Evolutionary conservation across 257 asterid species (phyloP), one percentile per base, ranked within the genome.

Genomic region (Eustoma russellianum): DNA sequence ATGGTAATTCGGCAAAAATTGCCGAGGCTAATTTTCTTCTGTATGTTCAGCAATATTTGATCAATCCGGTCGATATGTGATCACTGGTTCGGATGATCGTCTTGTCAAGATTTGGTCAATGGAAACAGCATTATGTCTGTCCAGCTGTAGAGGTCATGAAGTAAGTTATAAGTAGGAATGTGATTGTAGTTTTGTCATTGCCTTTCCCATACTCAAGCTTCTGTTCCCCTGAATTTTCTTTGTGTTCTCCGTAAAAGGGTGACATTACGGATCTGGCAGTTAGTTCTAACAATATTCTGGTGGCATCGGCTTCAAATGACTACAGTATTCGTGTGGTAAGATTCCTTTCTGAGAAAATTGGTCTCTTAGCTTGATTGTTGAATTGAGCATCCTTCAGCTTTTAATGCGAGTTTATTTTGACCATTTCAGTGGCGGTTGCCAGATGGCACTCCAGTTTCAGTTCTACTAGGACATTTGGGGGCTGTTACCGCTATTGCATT

Each of bases 11-110:
- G 18, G 35, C 34, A 24, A 24, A 55, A 8, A 41, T 6, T 17
- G 19, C 8, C 15, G 46, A 12, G 15, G 48, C 47, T 49, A 33
- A 48, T 43, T 64, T 51, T 53, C 60, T 55, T 38, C 12, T 62
- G 53, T 55, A 62, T 47, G 33, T 80, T 62, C 67, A 91, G 98
- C 98, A 63, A 91, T 91, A 74, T 84, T 91, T 79, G 98, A 91
- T 70, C 95, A 85, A 67, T 74, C 85, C 30, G 97, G 98, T 53
- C 85, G 97, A 63, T 87, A 80, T 60, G 96, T 91, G 58, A 91
- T 91, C 64, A 91, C 98, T 69, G 98, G 98, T 41, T 87, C 98
- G 19, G 98, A 91, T 60, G 98, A 91, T 77, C 96, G 98, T 65
- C 81, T 91, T 69, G 95, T 91, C 62, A 91, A 91, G 76, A 77